Evolutionary conservation across 768 basidiomycete species (phyloP).

Genomic region (Gautieria morchelliformis): DNA sequence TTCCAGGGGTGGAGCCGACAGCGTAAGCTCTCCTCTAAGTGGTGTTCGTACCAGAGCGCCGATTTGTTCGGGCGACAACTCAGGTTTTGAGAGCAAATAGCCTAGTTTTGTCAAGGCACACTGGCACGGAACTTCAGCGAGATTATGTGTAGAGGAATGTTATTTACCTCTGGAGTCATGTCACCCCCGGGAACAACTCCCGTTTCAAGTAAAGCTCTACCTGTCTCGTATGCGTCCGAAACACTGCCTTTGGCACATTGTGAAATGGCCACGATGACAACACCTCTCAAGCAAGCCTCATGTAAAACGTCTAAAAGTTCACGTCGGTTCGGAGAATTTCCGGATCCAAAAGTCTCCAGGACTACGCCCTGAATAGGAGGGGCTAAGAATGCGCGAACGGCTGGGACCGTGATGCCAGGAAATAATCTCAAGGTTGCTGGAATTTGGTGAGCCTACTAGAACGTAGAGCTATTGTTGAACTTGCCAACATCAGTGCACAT

Average conservation of each 20-base stretch:
- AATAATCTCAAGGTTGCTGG: slow-evolving; percentile 79
- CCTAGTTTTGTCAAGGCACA: slow-evolving; percentile 85
- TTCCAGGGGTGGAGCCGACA: slow-evolving; percentile 18
- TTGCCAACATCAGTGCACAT: slow-evolving; percentile 77
- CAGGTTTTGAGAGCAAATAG: slow-evolving; percentile 82
- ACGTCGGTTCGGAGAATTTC: slow-evolving; percentile 78
- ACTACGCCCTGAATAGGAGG: slow-evolving; percentile 75
- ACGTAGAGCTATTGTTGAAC: slow-evolving; percentile 15
- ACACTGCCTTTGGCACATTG: slow-evolving; percentile 87
- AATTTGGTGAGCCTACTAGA: slow-evolving; percentile 3
- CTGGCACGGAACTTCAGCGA: slow-evolving; percentile 27
- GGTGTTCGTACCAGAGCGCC: slow-evolving; percentile 68
- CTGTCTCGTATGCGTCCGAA: slow-evolving; percentile 75
- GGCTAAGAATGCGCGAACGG: slow-evolving; percentile 65
- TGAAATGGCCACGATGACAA: slow-evolving; percentile 85
- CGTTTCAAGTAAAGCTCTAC: slow-evolving; percentile 53
- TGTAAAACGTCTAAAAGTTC: slow-evolving; percentile 71
- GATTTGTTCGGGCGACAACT: slow-evolving; percentile 58
- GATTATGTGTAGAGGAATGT: not conserved
- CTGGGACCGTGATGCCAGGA: slow-evolving; percentile 72
- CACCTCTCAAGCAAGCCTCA: slow-evolving; percentile 72
- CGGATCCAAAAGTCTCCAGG: slow-evolving; percentile 86
- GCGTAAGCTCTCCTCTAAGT: slow-evolving; percentile 82
- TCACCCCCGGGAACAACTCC: slow-evolving; percentile 82
- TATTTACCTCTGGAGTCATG: slow-evolving; percentile 85